A percentile compares a stretch with the other conserved stretches of the same genome.
These are phyloP conservation scores for Chloranthus sessilifolius DNA, from an alignment of 164 flowering plant genomes.

Conservation along the genomic window DNA sequence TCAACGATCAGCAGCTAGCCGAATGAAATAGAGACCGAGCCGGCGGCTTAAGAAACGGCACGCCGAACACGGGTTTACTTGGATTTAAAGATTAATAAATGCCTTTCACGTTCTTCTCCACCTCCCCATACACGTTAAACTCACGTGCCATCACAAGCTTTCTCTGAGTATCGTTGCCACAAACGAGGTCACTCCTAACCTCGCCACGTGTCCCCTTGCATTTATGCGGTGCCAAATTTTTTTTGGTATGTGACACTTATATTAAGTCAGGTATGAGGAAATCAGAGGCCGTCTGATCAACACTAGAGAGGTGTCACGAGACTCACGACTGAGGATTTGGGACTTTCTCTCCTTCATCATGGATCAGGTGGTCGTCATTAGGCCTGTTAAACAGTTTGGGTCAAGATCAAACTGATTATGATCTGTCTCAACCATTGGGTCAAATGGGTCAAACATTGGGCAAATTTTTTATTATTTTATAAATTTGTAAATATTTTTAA, in stretches of 20 bases:
- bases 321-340: background rate
- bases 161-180: background rate
- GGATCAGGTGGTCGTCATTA: too few relatives aligned
- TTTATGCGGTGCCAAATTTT: background rate
- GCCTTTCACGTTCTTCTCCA: slow-evolving; percentile 15
- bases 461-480: too few relatives aligned
- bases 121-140: slow-evolving; percentile 2
- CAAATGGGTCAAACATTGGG: too few relatives aligned
- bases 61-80: slow-evolving; percentile 13
- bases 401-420: too few relatives aligned
- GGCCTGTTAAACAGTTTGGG: too few relatives aligned
- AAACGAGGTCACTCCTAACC: background rate
- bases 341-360: too few relatives aligned
- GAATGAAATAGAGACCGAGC: too few relatives aligned
- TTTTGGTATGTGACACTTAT: background rate
- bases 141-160: slow-evolving; percentile 15
- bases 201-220: background rate
- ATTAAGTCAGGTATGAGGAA: background rate
- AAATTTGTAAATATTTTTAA: too few relatives aligned
- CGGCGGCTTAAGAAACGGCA: too few relatives aligned
- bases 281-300: background rate
- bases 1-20: too few relatives aligned
- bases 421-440: too few relatives aligned
- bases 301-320: background rate
- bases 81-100: background rate